A percentile compares a stretch with the other conserved stretches of the same genome.
These are phyloP conservation scores for Fusarium heterosporum DNA, from an alignment of 2,329 filamentous ascomycete genomes.

Conservation along the genomic window DNA sequence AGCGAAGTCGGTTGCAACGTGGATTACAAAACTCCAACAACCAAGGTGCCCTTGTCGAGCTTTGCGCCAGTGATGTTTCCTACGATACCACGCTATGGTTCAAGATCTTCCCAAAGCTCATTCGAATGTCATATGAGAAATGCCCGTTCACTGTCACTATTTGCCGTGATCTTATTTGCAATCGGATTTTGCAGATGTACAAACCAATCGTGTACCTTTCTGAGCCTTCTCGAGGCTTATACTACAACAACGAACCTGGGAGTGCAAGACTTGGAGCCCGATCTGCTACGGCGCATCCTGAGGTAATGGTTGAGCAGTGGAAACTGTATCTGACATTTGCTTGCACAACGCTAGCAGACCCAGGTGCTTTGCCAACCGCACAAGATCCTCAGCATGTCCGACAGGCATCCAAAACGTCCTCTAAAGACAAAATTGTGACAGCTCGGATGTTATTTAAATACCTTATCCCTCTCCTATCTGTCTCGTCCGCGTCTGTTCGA, in stretches of 20 bases:
- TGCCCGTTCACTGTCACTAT: conserved; percentile 93
- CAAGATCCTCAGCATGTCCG: conserved; percentile 79
- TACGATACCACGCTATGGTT: conserved; percentile 98
- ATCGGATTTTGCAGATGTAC: conserved; percentile 93
- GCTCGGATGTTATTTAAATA: conserved; percentile 91
- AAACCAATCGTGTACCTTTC: conserved; percentile 82
- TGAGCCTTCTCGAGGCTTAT: conserved; percentile 74
- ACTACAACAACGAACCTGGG: conserved; percentile 70
- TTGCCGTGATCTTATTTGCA: conserved; percentile 91
- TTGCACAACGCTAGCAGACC: conserved; percentile 91
- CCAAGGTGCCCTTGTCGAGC: conserved; percentile 87
- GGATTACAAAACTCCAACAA: conserved; percentile 87
- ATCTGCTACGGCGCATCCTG: conserved; percentile 78
- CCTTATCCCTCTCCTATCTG: conserved; percentile 87
- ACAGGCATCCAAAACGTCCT: conserved; percentile 78
- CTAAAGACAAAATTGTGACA: conserved; percentile 83
- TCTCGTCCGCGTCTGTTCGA: conserved; percentile 81
- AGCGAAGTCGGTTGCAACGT: conserved; percentile 90
- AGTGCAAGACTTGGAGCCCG: conserved; percentile 64
- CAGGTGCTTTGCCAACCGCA: conserved; percentile 67
- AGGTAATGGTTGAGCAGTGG: conserved; percentile 95
- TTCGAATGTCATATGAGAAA: conserved; percentile 88
- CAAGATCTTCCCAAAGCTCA: conserved; percentile 96
- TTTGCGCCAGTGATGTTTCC: conserved; percentile 94
- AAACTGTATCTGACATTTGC: conserved; percentile 97